These are phyloP conservation scores for Silybum marianum DNA, from an alignment of 129 eudicot genomes.

Conservation along the genomic window DNA sequence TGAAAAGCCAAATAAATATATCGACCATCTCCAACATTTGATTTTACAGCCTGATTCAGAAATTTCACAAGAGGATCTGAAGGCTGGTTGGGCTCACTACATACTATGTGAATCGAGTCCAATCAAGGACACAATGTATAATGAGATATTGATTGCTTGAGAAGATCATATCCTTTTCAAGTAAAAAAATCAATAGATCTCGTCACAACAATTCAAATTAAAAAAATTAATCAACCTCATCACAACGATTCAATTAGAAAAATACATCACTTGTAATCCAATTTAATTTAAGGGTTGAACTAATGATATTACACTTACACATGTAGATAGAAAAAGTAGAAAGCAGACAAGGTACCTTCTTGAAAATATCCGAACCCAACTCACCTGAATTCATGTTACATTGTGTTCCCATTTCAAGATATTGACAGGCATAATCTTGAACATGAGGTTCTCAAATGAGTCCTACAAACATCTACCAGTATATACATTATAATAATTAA, in stretches of 20 bases:
- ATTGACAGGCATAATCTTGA: no score
- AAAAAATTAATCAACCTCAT: no score
- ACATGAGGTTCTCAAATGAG: background rate
- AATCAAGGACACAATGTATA: slow-evolving; percentile 79
- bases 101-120: slow-evolving; percentile 74
- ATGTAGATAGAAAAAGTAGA: background rate
- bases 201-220: no score
- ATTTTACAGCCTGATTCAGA: slow-evolving; percentile 51
- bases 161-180: slow-evolving; percentile 87
- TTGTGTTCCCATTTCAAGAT: no score
- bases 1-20: slow-evolving; percentile 68
- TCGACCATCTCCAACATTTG: slow-evolving; percentile 59
- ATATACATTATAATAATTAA: no score
- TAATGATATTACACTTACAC: background rate
- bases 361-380: background rate
- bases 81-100: slow-evolving; percentile 89
- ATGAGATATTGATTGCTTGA: slow-evolving; percentile 82
- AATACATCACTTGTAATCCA: background rate
- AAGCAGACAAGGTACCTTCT: no score
- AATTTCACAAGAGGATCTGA: slow-evolving; percentile 54
- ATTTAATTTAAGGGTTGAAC: background rate
- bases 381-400: background rate
- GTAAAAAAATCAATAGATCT: slow-evolving; percentile 18
- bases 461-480: background rate
- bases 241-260: no score